Conservation (phyloP, 1,139 yeast species). For the Candida freyschussii region DNA sequence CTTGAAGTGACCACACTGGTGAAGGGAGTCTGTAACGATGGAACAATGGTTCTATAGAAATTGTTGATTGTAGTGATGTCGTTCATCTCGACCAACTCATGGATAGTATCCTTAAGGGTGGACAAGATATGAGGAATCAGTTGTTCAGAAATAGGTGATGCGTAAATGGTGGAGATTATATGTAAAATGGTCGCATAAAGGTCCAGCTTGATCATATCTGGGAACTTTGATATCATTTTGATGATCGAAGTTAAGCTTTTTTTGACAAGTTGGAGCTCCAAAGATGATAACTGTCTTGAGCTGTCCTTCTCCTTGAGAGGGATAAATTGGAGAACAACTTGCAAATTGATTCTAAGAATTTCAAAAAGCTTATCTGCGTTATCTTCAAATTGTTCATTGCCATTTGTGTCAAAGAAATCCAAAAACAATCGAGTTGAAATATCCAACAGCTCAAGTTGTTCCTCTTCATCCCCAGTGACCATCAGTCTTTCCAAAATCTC, state of each 20-base stretch:
- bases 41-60: slow-evolving; percentile 37
- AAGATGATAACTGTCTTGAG: slow-evolving; percentile 22
- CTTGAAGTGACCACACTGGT: slow-evolving; percentile 45
- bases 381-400: slow-evolving; percentile 38
- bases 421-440: slow-evolving; percentile 47
- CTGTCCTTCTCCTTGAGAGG: slow-evolving; percentile 42
- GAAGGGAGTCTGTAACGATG: slow-evolving; percentile 26
- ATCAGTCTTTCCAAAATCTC: slow-evolving; percentile 74
- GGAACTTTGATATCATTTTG: slow-evolving; percentile 58
- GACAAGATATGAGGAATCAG: slow-evolving; percentile 53
- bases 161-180: slow-evolving; percentile 10
- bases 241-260: slow-evolving; percentile 53
- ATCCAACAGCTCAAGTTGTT: slow-evolving; percentile 49
- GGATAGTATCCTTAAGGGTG: slow-evolving; percentile 46
- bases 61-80: slow-evolving; percentile 31
- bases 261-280: slow-evolving; percentile 43
- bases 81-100: slow-evolving; percentile 30
- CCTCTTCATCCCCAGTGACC: slow-evolving; percentile 51
- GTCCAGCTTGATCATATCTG: slow-evolving; percentile 63
- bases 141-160: slow-evolving; percentile 14
- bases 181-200: slow-evolving; percentile 60
- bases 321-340: slow-evolving; percentile 54
- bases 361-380: slow-evolving; percentile 81
- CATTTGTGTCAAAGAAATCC: slow-evolving; percentile 26
- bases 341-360: slow-evolving; percentile 64